These are phyloP conservation scores for Strigomonas culicis DNA, from an alignment of 208 protist species.

Conservation along the genomic window DNA sequence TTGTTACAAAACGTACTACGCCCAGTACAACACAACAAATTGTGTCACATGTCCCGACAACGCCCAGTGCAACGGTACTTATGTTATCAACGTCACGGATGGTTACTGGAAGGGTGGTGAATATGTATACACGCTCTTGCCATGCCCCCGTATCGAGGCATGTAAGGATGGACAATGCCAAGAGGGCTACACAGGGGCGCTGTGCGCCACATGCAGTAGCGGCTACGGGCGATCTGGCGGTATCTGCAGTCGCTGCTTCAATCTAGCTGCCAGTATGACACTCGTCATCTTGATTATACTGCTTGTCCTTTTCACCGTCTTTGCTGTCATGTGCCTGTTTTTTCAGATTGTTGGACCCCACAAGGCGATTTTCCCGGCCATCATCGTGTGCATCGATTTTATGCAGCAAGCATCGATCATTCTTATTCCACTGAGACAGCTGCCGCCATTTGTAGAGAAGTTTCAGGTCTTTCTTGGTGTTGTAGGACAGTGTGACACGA, in stretches of 20 bases:
- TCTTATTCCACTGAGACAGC: constrained; percentile 21
- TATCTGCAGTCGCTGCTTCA: constrained; percentile 33
- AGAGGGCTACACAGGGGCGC: constrained; percentile 30
- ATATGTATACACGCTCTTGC: constrained; percentile 25
- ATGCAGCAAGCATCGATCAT: constrained; percentile 21
- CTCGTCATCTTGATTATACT: constrained; percentile 20
- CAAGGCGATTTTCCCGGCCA: constrained; percentile 17
- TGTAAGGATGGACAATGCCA: constrained; percentile 22
- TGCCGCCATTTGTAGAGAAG: constrained; percentile 27
- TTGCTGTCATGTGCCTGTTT: constrained; percentile 15
- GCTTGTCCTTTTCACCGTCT: constrained; percentile 14
- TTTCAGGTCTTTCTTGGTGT: constrained; percentile 20
- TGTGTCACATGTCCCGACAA: constrained; percentile 27
- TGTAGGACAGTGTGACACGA: neutral
- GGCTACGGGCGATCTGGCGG: constrained; percentile 28
- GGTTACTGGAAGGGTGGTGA: constrained; percentile 37
- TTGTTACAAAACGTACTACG: constrained; percentile 33
- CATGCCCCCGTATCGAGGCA: constrained; percentile 19
- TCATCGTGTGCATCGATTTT: constrained; percentile 21
- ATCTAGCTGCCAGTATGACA: constrained; percentile 21
- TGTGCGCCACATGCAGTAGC: constrained; percentile 25
- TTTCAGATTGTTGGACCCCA: constrained; percentile 26
- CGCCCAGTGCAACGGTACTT: constrained; percentile 41
- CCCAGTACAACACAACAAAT: constrained; percentile 22
- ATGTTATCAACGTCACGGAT: constrained; percentile 32